A percentile compares a stretch with the other conserved stretches of the same genome.
These are phyloP conservation scores for Trichophyton simii DNA, from an alignment of 2,329 filamentous ascomycete species.

Conservation along the genomic window DNA sequence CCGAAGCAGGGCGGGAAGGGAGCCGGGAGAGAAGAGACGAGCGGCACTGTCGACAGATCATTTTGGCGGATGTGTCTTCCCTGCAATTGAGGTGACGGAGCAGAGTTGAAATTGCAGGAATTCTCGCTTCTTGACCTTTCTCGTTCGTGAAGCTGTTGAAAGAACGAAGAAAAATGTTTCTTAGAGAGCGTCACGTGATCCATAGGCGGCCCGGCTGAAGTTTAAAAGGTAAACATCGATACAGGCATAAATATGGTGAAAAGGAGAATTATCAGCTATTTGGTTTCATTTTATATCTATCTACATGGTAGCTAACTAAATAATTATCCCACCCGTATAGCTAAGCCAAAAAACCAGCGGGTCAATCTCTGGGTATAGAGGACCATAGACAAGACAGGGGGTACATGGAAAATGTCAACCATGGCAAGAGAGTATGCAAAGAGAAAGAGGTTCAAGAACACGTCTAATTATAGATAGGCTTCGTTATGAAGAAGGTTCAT, in stretches of 20 bases:
- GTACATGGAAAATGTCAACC: no score
- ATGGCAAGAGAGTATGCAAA: not conserved
- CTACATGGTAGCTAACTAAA: not conserved
- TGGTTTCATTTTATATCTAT: not conserved
- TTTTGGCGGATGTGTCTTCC: slow-evolving; percentile 15
- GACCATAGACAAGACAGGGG: not conserved
- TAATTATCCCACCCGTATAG: not conserved
- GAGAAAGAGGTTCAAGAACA: not conserved
- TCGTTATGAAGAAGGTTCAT: not conserved
- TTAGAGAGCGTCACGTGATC: not conserved
- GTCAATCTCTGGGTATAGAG: not conserved
- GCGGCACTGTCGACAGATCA: slow-evolving; percentile 33
- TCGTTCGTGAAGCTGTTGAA: not conserved
- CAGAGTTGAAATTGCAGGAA: not conserved
- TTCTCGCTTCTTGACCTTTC: not conserved
- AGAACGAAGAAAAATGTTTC: not conserved
- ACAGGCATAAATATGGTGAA: no score
- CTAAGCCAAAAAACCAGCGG: not conserved
- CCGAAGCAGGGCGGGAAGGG: slow-evolving; percentile 19
- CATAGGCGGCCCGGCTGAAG: not conserved
- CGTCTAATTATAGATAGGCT: not conserved
- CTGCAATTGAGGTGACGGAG: not conserved
- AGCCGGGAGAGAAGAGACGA: slow-evolving; percentile 29
- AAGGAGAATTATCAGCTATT: no score
- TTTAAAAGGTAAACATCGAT: no score